A percentile compares a stretch with the other conserved stretches of the same genome.
These are phyloP conservation scores for Yamadazyma siamensis DNA, from an alignment of 1,139 yeast genomes.

Conservation along the genomic window DNA sequence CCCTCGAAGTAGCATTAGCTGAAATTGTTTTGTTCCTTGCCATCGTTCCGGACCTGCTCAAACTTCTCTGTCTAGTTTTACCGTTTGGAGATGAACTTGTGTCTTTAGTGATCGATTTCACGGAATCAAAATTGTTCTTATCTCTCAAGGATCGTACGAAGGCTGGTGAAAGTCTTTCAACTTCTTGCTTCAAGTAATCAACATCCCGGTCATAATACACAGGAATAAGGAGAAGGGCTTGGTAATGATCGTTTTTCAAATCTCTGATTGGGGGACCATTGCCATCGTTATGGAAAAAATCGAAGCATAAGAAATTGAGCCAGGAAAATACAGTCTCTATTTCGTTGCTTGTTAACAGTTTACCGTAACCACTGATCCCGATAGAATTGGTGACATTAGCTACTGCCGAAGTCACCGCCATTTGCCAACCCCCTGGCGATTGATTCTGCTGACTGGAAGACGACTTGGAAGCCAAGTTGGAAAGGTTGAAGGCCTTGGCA, in stretches of 20 bases:
- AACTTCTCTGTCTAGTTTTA: slow-evolving; percentile 12
- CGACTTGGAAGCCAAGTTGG: slow-evolving; percentile 19
- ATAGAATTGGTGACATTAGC: slow-evolving; percentile 46
- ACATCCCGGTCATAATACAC: slow-evolving; percentile 62
- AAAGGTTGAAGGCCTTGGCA: slow-evolving; percentile 42
- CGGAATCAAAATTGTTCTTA: slow-evolving; percentile 31
- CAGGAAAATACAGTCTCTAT: slow-evolving; percentile 70
- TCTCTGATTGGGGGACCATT: slow-evolving; percentile 74
- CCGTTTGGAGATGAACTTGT: not conserved
- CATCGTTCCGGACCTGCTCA: slow-evolving; percentile 51
- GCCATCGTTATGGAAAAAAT: slow-evolving; percentile 78
- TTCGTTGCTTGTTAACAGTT: slow-evolving; percentile 57
- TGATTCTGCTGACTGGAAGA: slow-evolving; percentile 10
- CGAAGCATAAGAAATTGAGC: slow-evolving; percentile 62
- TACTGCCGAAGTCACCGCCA: slow-evolving; percentile 46
- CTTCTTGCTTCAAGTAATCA: slow-evolving; percentile 51
- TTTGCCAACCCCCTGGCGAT: slow-evolving; percentile 39
- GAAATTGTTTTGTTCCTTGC: slow-evolving; percentile 64
- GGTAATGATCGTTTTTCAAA: slow-evolving; percentile 62
- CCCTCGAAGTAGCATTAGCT: slow-evolving; percentile 68
- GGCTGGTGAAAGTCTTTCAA: slow-evolving; percentile 55
- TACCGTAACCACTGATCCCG: slow-evolving; percentile 48
- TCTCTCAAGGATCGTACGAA: slow-evolving; percentile 48
- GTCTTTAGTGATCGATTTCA: not conserved
- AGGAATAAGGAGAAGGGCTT: slow-evolving; percentile 61